Percentiles rank a stretch among this genome's conserved stretches.
Evolutionary conservation across 148 eudicot species (phyloP).

Genomic region (Pharnaceum exiguum): DNA sequence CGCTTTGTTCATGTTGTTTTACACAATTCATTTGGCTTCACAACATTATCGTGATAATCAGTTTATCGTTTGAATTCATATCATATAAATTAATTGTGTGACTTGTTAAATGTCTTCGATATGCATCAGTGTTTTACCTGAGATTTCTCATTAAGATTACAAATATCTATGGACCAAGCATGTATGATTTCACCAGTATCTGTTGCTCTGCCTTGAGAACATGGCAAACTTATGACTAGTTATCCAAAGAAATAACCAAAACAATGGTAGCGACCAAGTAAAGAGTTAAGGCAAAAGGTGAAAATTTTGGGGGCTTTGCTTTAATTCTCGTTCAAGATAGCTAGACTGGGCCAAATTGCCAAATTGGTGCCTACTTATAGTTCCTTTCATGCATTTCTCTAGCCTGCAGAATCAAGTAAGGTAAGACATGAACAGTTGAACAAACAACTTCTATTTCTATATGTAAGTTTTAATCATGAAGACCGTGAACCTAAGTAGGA

Average conservation of each 20-base stretch:
- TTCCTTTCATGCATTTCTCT: neutral
- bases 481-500: too few relatives aligned
- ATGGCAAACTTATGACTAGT: slow-evolving; percentile 18
- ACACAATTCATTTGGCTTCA: too few relatives aligned
- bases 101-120: too few relatives aligned
- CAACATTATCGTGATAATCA: too few relatives aligned
- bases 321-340: slow-evolving; percentile 29
- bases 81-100: too few relatives aligned
- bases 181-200: neutral
- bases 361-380: neutral
- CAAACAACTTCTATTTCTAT: neutral
- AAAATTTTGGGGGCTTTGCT: slow-evolving; percentile 14
- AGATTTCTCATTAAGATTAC: neutral
- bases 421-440: neutral
- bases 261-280: slow-evolving; percentile 29
- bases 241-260: slow-evolving; percentile 15
- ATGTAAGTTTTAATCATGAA: too few relatives aligned
- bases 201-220: slow-evolving; percentile 18
- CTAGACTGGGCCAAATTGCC: too few relatives aligned
- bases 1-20: too few relatives aligned
- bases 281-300: slow-evolving; percentile 14
- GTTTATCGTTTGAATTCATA: too few relatives aligned
- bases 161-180: neutral
- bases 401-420: neutral
- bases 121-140: too few relatives aligned